phyloP scores from a whole-genome alignment of 148 eudicot genomes.

The Rhododendron ferrugineum region DNA sequence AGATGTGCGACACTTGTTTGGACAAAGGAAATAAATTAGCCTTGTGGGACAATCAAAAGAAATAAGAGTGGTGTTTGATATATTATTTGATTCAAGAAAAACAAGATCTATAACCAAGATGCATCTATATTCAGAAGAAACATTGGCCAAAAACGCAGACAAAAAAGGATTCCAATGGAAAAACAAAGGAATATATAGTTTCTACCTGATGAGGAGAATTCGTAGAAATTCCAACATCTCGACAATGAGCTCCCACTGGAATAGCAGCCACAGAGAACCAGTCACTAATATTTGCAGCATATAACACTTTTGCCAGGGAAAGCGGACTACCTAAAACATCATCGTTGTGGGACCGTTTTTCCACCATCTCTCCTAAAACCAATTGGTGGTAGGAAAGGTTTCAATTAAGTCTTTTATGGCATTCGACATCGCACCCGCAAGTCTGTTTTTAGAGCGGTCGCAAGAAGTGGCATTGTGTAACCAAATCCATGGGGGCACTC shows the following conservation, averaged over 20 bases:
- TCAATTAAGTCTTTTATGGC: too few relatives aligned
- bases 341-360: too few relatives aligned
- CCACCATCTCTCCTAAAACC: too few relatives aligned
- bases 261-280: slow-evolving; percentile 67
- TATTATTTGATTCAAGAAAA: neutral
- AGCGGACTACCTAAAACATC: slow-evolving; percentile 45
- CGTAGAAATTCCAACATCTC: slow-evolving; percentile 46
- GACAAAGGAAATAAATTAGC: neutral
- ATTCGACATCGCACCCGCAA: too few relatives aligned
- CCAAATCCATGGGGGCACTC: too few relatives aligned
- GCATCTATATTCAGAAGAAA: neutral
- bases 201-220: slow-evolving; percentile 46
- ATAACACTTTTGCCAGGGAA: slow-evolving; percentile 66
- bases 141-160: neutral
- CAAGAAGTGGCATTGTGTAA: too few relatives aligned
- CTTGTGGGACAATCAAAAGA: neutral
- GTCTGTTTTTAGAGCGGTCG: too few relatives aligned
- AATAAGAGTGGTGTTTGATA: neutral
- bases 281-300: slow-evolving; percentile 66
- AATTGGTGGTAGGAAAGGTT: too few relatives aligned
- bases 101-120: neutral
- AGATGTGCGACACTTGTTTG: neutral
- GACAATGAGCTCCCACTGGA: slow-evolving; percentile 82
- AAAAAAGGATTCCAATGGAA: neutral
- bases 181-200: neutral